phyloP scores from a whole-genome alignment of 495 filamentous ascomycete species.

The Astrocystis sublimbata region DNA sequence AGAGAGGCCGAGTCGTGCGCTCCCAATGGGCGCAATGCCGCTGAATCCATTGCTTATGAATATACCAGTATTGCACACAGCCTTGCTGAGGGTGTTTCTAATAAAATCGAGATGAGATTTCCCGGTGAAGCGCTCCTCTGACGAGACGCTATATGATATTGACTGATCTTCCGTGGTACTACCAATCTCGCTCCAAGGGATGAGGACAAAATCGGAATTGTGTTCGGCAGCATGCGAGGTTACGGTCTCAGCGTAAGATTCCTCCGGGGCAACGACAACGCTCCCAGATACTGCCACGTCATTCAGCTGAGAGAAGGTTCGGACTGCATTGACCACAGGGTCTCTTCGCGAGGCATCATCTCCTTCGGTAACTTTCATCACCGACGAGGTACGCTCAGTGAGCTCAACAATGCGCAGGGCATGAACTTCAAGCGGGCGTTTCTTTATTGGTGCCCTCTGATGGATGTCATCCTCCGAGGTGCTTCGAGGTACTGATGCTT shows the following conservation, averaged over 20 bases:
- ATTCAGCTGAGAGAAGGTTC: slow-evolving; percentile 81
- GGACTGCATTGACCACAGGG: slow-evolving; percentile 89
- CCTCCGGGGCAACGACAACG: slow-evolving; percentile 73
- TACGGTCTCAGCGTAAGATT: slow-evolving; percentile 76
- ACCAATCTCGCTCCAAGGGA: slow-evolving; percentile 91
- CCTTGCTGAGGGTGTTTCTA: slow-evolving; percentile 58
- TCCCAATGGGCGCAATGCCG: slow-evolving; percentile 42
- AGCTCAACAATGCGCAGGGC: slow-evolving; percentile 85
- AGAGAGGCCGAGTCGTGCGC: slow-evolving; percentile 38
- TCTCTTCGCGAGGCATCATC: slow-evolving; percentile 77
- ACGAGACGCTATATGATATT: slow-evolving; percentile 36
- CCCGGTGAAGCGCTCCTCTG: slow-evolving; percentile 52
- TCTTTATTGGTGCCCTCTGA: slow-evolving; percentile 28
- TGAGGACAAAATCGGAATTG: slow-evolving; percentile 75
- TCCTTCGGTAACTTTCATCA: slow-evolving; percentile 88
- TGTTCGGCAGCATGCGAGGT: slow-evolving; percentile 65
- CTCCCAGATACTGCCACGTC: slow-evolving; percentile 81
- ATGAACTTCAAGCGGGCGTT: slow-evolving; percentile 72
- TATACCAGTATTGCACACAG: slow-evolving; percentile 71
- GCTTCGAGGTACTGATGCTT: slow-evolving; percentile 23
- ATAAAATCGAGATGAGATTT: slow-evolving; percentile 67
- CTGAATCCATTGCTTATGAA: slow-evolving; percentile 77
- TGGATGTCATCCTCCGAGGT: slow-evolving; percentile 26
- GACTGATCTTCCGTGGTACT: slow-evolving; percentile 63
- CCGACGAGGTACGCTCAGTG: slow-evolving; percentile 88